phyloP scores from a whole-genome alignment of 2,329 filamentous ascomycete genomes.

The Sporothrix schenckii region DNA sequence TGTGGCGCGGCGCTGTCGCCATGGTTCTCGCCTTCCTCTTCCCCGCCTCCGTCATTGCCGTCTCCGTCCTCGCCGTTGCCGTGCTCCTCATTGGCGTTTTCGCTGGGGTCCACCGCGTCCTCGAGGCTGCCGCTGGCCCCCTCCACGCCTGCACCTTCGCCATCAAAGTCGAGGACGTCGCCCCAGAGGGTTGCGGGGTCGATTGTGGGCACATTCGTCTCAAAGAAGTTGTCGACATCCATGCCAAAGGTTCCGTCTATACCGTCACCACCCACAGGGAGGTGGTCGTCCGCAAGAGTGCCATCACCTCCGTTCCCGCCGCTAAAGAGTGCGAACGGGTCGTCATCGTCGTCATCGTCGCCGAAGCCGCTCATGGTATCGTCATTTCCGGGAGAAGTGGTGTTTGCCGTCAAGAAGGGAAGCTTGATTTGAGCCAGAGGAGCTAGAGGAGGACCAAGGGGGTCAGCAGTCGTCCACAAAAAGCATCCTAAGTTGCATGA shows the following conservation, averaged over 20 bases:
- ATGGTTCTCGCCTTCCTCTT: not conserved
- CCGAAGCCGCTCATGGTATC: constrained; percentile 18
- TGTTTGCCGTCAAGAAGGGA: not conserved
- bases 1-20: not conserved
- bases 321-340: constrained; percentile 24
- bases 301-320: not conserved
- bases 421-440: not conserved
- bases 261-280: not conserved
- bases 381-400: not conserved
- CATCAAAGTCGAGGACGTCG: constrained; percentile 12
- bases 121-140: not conserved
- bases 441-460: not conserved
- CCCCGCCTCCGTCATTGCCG: not conserved
- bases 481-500: not conserved
- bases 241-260: constrained; percentile 14
- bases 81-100: no score
- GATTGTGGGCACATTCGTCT: not conserved
- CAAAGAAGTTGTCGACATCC: constrained; percentile 20
- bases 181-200: constrained; percentile 20
- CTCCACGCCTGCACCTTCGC: not conserved
- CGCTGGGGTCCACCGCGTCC: not conserved
- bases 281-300: not conserved
- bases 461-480: not conserved
- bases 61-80: not conserved
- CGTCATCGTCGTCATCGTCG: constrained; percentile 27